Evolutionary conservation across 208 protist species (phyloP).

Genomic region (Angomonas deanei): DNA sequence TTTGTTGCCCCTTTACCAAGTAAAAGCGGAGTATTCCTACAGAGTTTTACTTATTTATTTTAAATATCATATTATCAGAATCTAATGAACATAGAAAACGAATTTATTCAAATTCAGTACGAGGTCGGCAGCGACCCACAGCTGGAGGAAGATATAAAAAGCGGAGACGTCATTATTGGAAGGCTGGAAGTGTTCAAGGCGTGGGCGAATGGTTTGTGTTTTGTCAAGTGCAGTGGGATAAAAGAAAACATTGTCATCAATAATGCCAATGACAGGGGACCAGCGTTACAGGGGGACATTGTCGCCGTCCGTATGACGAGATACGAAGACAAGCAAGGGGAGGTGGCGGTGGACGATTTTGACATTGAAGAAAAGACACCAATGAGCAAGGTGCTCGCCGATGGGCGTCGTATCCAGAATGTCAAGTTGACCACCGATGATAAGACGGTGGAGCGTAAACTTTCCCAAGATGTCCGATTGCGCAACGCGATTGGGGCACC

Average conservation of each 20-base stretch:
- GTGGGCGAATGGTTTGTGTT: slow-evolving; percentile 35
- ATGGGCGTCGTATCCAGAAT: slow-evolving; percentile 42
- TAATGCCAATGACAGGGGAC: slow-evolving; percentile 16
- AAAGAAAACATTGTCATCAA: slow-evolving; percentile 50
- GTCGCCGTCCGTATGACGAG: slow-evolving; percentile 58
- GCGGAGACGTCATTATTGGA: slow-evolving; percentile 58
- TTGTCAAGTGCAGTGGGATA: slow-evolving; percentile 39
- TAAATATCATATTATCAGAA: no score
- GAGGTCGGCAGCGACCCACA: slow-evolving; percentile 23
- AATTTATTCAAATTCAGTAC: slow-evolving; percentile 4
- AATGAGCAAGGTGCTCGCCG: slow-evolving; percentile 28
- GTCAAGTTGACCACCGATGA: slow-evolving; percentile 4
- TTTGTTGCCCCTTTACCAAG: no score
- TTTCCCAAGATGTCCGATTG: no score
- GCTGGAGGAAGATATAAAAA: slow-evolving; percentile 34
- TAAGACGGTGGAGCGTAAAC: slow-evolving; percentile 16
- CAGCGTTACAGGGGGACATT: slow-evolving; percentile 50
- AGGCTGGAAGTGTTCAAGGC: slow-evolving; percentile 32
- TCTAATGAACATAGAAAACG: not conserved
- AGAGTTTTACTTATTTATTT: no score
- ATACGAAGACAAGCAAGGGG: slow-evolving; percentile 8
- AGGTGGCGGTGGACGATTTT: not conserved
- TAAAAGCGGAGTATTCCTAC: no score
- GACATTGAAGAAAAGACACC: not conserved
- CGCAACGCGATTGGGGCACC: no score